phyloP scores from a whole-genome alignment of 2,329 filamentous ascomycete species.

The Lachnellula hyalina region DNA sequence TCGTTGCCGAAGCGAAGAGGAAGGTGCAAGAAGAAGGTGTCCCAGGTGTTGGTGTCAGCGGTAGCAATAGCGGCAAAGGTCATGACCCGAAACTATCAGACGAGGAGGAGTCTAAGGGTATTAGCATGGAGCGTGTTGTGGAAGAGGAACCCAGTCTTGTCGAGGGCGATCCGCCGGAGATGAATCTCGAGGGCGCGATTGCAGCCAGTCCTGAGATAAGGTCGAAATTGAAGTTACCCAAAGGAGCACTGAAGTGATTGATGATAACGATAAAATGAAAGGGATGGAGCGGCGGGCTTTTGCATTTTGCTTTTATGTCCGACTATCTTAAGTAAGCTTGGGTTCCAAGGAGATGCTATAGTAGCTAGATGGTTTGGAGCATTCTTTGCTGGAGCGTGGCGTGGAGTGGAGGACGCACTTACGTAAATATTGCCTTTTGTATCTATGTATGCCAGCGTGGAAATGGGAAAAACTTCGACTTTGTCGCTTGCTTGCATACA shows the following conservation, averaged over 20 bases:
- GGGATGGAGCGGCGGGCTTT: neutral
- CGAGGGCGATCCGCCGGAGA: conserved; percentile 22
- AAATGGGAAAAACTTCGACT: neutral
- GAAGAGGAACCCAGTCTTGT: conserved; percentile 28
- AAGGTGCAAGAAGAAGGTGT: conserved; percentile 52
- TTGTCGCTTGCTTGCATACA: neutral
- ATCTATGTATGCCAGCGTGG: neutral
- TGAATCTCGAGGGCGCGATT: conserved; percentile 13
- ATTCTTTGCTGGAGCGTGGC: neutral
- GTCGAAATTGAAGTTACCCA: conserved; percentile 18
- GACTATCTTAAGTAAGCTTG: neutral
- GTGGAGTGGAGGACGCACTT: neutral
- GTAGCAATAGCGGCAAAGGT: conserved; percentile 54
- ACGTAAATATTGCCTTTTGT: neutral
- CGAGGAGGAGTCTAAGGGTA: conserved; percentile 18
- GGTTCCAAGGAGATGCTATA: neutral
- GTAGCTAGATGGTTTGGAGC: neutral
- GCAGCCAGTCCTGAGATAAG: conserved; percentile 15
- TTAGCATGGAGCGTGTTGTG: conserved; percentile 30
- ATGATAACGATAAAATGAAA: neutral
- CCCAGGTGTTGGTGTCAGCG: conserved; percentile 52
- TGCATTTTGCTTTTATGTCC: neutral
- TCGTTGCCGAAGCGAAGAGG: conserved; percentile 52
- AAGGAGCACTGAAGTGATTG: conserved; percentile 13
- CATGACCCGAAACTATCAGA: conserved; percentile 37